These are phyloP conservation scores for Angomonas deanei DNA, from an alignment of 208 protist species.

Conservation along the genomic window DNA sequence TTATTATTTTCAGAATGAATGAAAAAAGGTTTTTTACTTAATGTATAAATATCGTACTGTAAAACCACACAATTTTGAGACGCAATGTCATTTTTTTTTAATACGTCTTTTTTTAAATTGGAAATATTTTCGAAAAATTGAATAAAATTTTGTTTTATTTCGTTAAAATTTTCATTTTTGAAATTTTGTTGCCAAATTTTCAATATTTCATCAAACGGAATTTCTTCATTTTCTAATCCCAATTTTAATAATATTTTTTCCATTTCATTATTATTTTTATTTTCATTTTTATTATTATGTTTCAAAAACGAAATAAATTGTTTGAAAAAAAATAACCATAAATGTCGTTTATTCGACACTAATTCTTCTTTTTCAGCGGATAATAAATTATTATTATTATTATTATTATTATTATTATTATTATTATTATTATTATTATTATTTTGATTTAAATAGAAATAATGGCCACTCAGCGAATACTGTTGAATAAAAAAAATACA, in stretches of 20 bases:
- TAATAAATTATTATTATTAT: not conserved
- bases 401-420: conserved; percentile 1
- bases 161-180: not conserved
- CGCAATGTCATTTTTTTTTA: not conserved
- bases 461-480: not conserved
- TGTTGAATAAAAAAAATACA: not conserved
- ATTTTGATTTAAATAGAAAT: not conserved
- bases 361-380: not conserved
- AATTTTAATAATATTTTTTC: not conserved
- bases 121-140: not conserved
- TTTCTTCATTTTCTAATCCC: not conserved
- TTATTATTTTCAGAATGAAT: not conserved
- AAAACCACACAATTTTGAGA: not conserved
- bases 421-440: not conserved
- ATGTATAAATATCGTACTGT: not conserved
- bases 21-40: not conserved
- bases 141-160: not conserved
- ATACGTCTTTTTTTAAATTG: not conserved
- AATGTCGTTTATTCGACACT: not conserved
- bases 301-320: not conserved
- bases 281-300: not conserved
- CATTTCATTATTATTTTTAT: not conserved
- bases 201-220: not conserved
- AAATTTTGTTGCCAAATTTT: not conserved
- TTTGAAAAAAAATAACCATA: not conserved